phyloP scores from a whole-genome alignment of 106 monocot genomes.

The Acorus gramineus region DNA sequence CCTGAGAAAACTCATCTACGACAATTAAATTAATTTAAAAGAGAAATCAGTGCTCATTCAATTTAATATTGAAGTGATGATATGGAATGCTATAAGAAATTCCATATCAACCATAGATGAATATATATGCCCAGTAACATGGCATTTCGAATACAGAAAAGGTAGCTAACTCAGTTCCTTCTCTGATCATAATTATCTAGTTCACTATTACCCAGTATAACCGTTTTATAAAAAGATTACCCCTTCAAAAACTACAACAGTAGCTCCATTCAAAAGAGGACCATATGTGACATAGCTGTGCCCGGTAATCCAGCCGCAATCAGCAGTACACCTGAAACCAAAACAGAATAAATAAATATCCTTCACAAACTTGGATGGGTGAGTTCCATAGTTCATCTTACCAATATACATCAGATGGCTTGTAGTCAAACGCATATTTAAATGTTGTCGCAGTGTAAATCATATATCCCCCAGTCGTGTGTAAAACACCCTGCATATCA shows the following conservation, averaged over 20 bases:
- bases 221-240: conserved; percentile 19
- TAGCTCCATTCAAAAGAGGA: conserved; percentile 94
- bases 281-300: conserved; percentile 99
- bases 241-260: conserved; percentile 93
- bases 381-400: conserved; percentile 9
- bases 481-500: conserved; percentile 74
- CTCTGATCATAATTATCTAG: no score
- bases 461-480: conserved; percentile 98
- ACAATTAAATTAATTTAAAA: no score
- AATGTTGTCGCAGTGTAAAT: conserved; percentile 93
- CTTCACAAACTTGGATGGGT: no score
- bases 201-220: no score
- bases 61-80: no score
- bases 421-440: conserved; percentile 99
- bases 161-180: no score
- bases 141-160: no score
- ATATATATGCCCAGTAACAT: no score
- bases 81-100: no score
- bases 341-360: conserved; percentile 1
- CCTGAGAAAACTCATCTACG: no score
- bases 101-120: no score
- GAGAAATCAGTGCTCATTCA: no score
- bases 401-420: conserved; percentile 94
- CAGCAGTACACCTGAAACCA: conserved; percentile 86
- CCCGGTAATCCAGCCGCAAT: conserved; percentile 99